Evolutionary conservation across 768 basidiomycete genomes (phyloP).

Genomic region (Mrakia gelida): DNA sequence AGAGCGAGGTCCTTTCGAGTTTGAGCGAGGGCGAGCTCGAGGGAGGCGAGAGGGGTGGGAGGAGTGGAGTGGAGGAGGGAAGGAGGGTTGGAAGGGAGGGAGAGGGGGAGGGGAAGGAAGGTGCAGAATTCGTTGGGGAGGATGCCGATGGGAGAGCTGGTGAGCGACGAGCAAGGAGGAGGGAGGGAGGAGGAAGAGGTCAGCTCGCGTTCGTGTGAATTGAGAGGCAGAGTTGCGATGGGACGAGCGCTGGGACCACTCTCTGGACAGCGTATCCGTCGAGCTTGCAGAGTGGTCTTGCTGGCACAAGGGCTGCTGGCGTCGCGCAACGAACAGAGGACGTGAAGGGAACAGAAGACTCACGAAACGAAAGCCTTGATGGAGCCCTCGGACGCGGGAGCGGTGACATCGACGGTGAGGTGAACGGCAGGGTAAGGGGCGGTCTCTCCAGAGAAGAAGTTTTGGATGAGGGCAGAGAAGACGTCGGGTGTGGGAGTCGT

Average conservation of each 20-base stretch:
- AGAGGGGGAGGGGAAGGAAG: slow-evolving; percentile 73
- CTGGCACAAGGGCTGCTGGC: too few species aligned
- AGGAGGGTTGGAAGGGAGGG: slow-evolving; percentile 50
- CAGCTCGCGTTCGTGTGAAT: background rate
- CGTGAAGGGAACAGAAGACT: slow-evolving; percentile 34
- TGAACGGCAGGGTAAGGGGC: slow-evolving; percentile 76
- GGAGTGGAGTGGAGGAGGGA: slow-evolving; percentile 36
- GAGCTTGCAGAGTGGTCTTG: too few species aligned
- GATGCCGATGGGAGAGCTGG: slow-evolving; percentile 80
- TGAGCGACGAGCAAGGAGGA: too few species aligned
- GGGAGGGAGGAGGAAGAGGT: background rate
- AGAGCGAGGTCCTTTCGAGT: slow-evolving; percentile 65
- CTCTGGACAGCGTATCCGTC: too few species aligned
- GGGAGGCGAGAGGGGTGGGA: slow-evolving; percentile 60
- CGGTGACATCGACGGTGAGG: slow-evolving; percentile 80
- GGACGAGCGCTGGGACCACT: background rate
- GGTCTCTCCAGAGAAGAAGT: slow-evolving; percentile 92
- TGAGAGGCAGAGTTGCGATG: background rate
- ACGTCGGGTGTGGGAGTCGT: slow-evolving; percentile 87
- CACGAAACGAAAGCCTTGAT: slow-evolving; percentile 71
- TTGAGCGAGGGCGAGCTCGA: slow-evolving; percentile 66
- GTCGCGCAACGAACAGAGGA: background rate
- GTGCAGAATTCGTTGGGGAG: slow-evolving; percentile 90
- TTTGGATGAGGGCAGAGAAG: slow-evolving; percentile 94
- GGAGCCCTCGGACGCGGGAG: slow-evolving; percentile 36